Conservation (phyloP, 78 protist species). For the Dictyostelium citrinum region DNA sequence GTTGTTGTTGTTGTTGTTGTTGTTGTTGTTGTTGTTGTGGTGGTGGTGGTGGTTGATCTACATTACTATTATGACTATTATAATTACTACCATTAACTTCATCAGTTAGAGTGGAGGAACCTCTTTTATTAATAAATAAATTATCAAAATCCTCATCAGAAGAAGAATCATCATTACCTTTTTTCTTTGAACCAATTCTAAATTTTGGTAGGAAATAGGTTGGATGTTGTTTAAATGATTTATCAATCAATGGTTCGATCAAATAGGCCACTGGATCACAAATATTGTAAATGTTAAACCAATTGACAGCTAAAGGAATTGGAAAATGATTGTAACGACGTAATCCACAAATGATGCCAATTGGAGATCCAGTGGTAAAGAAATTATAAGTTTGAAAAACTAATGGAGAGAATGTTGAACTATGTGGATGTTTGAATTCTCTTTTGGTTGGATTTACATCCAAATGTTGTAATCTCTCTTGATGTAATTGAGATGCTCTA, state of each 20-base stretch:
- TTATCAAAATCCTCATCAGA: neutral
- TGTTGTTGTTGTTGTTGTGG: neutral
- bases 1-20: neutral
- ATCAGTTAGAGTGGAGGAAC: neutral
- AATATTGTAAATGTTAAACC: slow-evolving; percentile 29
- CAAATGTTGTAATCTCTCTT: neutral
- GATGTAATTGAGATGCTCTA: neutral
- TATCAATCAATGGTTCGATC: slow-evolving; percentile 46
- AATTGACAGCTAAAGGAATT: slow-evolving; percentile 39
- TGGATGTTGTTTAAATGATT: neutral
- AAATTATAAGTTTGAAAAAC: slow-evolving; percentile 33
- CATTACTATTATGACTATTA: neutral
- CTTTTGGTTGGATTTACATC: neutral
- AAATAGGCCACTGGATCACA: slow-evolving; percentile 69
- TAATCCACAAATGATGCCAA: slow-evolving; percentile 17
- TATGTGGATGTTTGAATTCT: neutral
- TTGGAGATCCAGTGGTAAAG: slow-evolving; percentile 32
- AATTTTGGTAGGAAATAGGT: neutral
- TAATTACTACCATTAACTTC: neutral
- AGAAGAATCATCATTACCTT: neutral
- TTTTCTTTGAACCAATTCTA: neutral
- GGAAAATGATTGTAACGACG: slow-evolving; percentile 19
- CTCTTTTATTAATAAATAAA: neutral
- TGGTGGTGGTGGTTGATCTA: neutral
- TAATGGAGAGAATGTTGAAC: neutral